A percentile compares a stretch with the other conserved stretches of the same genome.
These are phyloP conservation scores for Myochromella boudieri DNA, from an alignment of 768 basidiomycete species.

Conservation along the genomic window DNA sequence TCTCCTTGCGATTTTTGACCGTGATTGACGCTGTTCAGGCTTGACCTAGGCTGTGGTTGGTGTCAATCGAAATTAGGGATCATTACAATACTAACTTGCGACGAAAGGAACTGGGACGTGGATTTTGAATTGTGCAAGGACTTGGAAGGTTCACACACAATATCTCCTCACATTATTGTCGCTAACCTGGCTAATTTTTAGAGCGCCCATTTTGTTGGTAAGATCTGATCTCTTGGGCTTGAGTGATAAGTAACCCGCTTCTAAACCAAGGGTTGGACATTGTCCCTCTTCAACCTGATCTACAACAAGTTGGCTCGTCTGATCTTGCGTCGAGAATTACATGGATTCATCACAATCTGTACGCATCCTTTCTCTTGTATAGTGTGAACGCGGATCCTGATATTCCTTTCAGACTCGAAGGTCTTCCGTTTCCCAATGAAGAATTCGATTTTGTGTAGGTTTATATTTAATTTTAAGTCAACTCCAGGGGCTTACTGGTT, in stretches of 20 bases:
- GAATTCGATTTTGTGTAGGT: slow-evolving; percentile 80
- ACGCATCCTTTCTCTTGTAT: slow-evolving; percentile 23
- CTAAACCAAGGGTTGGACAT: slow-evolving; percentile 56
- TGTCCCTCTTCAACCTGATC: slow-evolving; percentile 70
- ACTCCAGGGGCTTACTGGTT: slow-evolving; percentile 7
- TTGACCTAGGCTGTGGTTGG: slow-evolving; percentile 76
- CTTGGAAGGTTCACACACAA: slow-evolving; percentile 56
- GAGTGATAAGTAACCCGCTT: not conserved
- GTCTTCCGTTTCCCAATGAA: slow-evolving; percentile 66
- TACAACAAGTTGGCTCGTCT: slow-evolving; percentile 54
- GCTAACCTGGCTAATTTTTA: slow-evolving; percentile 22
- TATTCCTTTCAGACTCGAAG: slow-evolving; percentile 50
- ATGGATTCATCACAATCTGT: slow-evolving; percentile 79
- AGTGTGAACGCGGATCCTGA: slow-evolving; percentile 1
- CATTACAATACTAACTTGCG: not conserved
- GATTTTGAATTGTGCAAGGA: slow-evolving; percentile 63
- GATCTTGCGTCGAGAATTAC: slow-evolving; percentile 61
- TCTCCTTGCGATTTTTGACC: not conserved
- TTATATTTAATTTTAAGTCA: not conserved
- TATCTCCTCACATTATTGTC: slow-evolving; percentile 3
- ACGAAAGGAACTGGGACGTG: slow-evolving; percentile 67
- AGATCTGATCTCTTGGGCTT: not conserved
- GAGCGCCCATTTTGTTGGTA: slow-evolving; percentile 66
- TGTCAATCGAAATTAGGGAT: slow-evolving; percentile 4
- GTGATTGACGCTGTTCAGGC: slow-evolving; percentile 32